phyloP scores from a whole-genome alignment of 495 filamentous ascomycete genomes.

The Neurospora cerealis region DNA sequence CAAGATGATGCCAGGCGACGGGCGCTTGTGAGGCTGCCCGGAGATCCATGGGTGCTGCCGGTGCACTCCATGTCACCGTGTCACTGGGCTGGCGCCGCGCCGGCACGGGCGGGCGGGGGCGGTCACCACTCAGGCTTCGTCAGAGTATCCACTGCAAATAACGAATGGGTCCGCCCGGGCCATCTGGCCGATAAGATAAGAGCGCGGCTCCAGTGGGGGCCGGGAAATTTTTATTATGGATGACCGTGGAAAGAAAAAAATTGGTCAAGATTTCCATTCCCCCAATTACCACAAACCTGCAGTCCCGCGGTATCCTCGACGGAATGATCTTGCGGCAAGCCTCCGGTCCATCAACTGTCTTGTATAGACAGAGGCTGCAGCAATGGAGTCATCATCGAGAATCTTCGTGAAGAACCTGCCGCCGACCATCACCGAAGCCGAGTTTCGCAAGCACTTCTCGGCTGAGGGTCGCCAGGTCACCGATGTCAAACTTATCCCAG shows the following conservation, averaged over 20 bases:
- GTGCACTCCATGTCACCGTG: background rate
- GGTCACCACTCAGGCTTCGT: background rate
- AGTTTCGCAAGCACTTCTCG: conserved; percentile 81
- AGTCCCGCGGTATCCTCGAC: background rate
- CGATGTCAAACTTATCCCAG: conserved; percentile 80
- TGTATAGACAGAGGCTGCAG: conserved; percentile 11
- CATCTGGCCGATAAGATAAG: background rate
- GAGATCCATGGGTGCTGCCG: background rate
- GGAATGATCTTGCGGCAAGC: conserved; percentile 17
- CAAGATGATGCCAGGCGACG: background rate
- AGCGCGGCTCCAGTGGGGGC: background rate
- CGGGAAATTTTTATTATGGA: background rate
- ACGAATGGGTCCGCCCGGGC: background rate
- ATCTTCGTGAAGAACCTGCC: conserved; percentile 87
- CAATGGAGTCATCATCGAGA: conserved; percentile 66
- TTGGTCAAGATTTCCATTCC: background rate
- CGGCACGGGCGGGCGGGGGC: background rate
- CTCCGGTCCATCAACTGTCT: conserved; percentile 9
- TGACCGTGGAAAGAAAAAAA: background rate
- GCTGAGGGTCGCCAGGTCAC: conserved; percentile 62
- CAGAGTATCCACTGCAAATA: background rate
- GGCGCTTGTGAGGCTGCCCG: background rate
- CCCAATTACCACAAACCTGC: background rate
- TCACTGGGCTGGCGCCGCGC: background rate
- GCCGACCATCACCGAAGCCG: conserved; percentile 59